These are phyloP conservation scores for Phytopythium vexans DNA, from an alignment of 352 stramenopile genomes.

Conservation along the genomic window DNA sequence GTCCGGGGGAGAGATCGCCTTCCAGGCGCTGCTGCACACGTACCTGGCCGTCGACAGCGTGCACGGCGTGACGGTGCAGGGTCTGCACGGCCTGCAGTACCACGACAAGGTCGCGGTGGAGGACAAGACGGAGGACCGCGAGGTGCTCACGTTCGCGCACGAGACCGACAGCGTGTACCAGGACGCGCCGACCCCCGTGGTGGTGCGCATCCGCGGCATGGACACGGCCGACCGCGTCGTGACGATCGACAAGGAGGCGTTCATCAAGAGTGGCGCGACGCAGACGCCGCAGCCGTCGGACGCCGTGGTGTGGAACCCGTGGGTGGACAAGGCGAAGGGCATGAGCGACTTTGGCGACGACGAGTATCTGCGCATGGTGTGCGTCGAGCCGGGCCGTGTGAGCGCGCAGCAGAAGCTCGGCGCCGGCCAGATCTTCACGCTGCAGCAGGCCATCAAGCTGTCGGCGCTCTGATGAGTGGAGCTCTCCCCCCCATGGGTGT, in stretches of 20 bases:
- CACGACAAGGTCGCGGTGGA: slow-evolving; percentile 86
- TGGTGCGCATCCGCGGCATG: slow-evolving; percentile 61
- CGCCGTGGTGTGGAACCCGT: slow-evolving; percentile 94
- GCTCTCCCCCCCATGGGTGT: too few relatives aligned
- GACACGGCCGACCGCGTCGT: slow-evolving; percentile 53
- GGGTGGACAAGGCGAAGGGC: slow-evolving; percentile 88
- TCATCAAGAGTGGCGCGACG: slow-evolving; percentile 40
- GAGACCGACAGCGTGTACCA: slow-evolving; percentile 90
- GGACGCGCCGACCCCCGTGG: slow-evolving; percentile 57
- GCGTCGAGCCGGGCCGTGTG: slow-evolving; percentile 91
- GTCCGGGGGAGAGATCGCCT: slow-evolving; percentile 75
- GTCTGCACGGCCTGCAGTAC: slow-evolving; percentile 84
- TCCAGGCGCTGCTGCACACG: slow-evolving; percentile 94
- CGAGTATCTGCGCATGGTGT: slow-evolving; percentile 95
- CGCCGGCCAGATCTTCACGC: slow-evolving; percentile 49
- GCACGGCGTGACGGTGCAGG: slow-evolving; percentile 66
- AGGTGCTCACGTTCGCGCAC: slow-evolving; percentile 58
- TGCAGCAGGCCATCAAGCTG: slow-evolving; percentile 66
- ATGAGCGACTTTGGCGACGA: slow-evolving; percentile 96
- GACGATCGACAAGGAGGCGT: slow-evolving; percentile 71
- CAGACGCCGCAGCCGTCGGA: slow-evolving; percentile 46
- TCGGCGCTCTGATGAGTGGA: slow-evolving; percentile 30
- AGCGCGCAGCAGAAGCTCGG: slow-evolving; percentile 63
- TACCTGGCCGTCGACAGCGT: slow-evolving; percentile 90
- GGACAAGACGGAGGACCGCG: slow-evolving; percentile 54